A percentile compares a stretch with the other conserved stretches of the same genome.
These are phyloP conservation scores for Plasmodium sp. DNA, from an alignment of 169 alveolate genomes.

Conservation along the genomic window DNA sequence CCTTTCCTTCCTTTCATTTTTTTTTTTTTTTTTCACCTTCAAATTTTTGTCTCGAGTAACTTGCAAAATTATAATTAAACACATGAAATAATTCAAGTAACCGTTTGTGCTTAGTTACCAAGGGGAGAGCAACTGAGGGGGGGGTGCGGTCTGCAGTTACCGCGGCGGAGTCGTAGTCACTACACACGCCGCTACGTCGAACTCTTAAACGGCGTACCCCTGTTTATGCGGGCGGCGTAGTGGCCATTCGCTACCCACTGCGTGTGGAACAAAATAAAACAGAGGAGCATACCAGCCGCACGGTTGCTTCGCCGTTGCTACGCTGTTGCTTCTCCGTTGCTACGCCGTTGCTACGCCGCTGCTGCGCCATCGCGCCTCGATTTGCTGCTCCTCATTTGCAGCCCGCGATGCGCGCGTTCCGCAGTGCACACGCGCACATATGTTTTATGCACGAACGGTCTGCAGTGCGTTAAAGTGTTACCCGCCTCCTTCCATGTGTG, in stretches of 20 bases:
- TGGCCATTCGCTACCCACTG: neutral
- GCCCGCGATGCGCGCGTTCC: neutral
- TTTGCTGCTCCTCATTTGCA: neutral
- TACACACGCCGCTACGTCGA: neutral
- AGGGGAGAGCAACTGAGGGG: neutral
- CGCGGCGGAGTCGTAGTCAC: neutral
- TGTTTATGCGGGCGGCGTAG: neutral
- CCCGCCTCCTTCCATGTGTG: neutral
- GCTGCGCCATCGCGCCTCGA: neutral
- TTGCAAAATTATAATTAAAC: neutral
- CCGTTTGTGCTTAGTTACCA: neutral
- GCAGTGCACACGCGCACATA: neutral
- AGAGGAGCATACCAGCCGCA: neutral
- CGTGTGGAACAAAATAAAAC: too few species aligned
- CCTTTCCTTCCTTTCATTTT: neutral
- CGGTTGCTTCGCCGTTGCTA: neutral
- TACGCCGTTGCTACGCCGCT: neutral
- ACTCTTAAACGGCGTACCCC: neutral
- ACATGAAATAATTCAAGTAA: slow-evolving; percentile 17
- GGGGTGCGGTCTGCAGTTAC: neutral
- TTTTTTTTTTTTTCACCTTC: neutral
- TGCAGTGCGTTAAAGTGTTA: neutral
- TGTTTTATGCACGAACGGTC: neutral
- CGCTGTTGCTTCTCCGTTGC: neutral
- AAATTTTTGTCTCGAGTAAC: neutral